Conservation (phyloP, 139 green algal genomes). For the Ettlia oleoabundans region DNA sequence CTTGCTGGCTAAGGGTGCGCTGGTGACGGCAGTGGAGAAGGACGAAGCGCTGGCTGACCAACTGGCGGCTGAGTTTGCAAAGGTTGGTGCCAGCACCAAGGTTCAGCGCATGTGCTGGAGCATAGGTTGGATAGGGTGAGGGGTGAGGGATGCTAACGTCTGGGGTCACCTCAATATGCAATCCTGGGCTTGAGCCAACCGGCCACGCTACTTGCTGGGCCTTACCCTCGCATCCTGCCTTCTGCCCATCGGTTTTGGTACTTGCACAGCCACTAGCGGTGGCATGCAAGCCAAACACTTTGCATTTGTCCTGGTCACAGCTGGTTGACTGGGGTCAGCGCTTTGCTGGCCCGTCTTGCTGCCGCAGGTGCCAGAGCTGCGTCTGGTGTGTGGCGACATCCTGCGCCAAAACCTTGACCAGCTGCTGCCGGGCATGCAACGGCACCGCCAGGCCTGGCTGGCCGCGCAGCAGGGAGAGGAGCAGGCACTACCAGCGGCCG, state of each 20-base stretch:
- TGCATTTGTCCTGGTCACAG: neutral
- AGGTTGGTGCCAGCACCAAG: too few relatives aligned
- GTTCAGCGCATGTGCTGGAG: too few relatives aligned
- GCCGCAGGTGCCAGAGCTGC: slow-evolving; percentile 38
- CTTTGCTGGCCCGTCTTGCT: neutral
- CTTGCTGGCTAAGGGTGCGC: slow-evolving; percentile 73
- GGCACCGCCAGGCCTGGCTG: slow-evolving; percentile 13
- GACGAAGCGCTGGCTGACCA: slow-evolving; percentile 72
- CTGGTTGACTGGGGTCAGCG: neutral
- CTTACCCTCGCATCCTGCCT: too few relatives aligned
- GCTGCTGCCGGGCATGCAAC: slow-evolving; percentile 47
- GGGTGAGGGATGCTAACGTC: too few relatives aligned
- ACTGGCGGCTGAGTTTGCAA: slow-evolving; percentile 58
- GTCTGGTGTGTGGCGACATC: slow-evolving; percentile 74
- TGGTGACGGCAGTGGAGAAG: slow-evolving; percentile 92
- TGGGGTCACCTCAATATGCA: too few relatives aligned
- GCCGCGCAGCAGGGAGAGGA: slow-evolving; percentile 1
- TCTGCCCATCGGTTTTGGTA: neutral
- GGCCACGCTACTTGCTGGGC: neutral
- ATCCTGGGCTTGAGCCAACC: neutral
- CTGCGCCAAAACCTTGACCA: slow-evolving; percentile 59
- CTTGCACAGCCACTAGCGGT: too few relatives aligned
- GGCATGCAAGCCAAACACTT: neutral
- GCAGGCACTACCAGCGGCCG: neutral
- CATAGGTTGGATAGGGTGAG: too few relatives aligned